Percentiles rank a stretch among this genome's conserved stretches.
Conservation (phyloP, 1,284 basidiomycete species). For the Polyporus tsugae region DNA sequence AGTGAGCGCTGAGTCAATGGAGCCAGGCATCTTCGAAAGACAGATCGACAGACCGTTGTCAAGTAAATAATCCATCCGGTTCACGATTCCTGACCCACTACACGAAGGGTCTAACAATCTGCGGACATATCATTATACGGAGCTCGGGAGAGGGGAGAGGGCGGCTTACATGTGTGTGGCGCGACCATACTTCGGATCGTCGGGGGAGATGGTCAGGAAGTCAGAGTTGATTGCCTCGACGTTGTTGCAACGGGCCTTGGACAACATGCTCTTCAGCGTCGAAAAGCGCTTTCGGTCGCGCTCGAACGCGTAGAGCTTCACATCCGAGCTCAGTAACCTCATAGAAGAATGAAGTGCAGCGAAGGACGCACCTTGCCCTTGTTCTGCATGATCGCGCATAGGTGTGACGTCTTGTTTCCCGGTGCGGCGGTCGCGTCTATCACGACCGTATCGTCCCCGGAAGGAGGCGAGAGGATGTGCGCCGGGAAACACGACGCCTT, state of each 20-base stretch:
- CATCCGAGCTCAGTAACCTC: neutral
- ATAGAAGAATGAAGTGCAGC: neutral
- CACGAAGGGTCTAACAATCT: slow-evolving; percentile 94
- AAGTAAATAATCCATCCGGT: slow-evolving; percentile 86
- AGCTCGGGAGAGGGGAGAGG: neutral
- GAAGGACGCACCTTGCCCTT: slow-evolving; percentile 69
- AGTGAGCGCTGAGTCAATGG: neutral
- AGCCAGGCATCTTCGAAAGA: neutral
- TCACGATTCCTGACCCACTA: slow-evolving; percentile 92
- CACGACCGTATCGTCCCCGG: slow-evolving; percentile 60
- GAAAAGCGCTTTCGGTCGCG: slow-evolving; percentile 80
- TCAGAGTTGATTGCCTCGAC: slow-evolving; percentile 77
- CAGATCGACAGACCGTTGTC: slow-evolving; percentile 59
- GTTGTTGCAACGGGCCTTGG: slow-evolving; percentile 82
- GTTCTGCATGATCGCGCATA: slow-evolving; percentile 87
- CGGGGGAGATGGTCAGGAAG: slow-evolving; percentile 80
- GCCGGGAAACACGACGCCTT: slow-evolving; percentile 98
- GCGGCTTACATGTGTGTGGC: slow-evolving; percentile 85
- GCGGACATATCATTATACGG: neutral
- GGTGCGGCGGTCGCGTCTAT: slow-evolving; percentile 98
- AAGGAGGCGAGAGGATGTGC: slow-evolving; percentile 75
- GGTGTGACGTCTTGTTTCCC: slow-evolving; percentile 97
- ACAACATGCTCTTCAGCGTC: slow-evolving; percentile 86
- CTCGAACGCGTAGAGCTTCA: slow-evolving; percentile 87
- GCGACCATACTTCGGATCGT: slow-evolving; percentile 62